Base-by-base conservation (phyloP, 495 filamentous ascomycete genomes). In the Trichoderma gamsii region DNA sequence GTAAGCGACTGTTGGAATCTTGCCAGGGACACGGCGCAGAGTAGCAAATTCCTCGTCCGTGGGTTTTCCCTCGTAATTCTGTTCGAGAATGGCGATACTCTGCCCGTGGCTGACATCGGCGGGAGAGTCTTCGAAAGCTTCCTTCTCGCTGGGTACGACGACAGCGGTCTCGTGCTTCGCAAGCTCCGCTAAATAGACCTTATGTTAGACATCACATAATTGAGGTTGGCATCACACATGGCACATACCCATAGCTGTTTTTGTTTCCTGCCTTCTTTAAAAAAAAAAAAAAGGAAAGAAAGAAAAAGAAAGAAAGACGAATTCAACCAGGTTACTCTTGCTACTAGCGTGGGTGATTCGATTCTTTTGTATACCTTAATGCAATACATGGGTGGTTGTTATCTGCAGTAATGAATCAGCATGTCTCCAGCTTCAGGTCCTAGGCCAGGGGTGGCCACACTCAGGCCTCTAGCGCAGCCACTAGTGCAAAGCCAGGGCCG, bases 21-120 rank as follows among this genome's bases (percentile, higher is more conserved):
- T 78, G 63, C 81, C 87, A 15, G 87, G 78, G 18, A 89, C 80
- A 70, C 84, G 83, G 64, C 87, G 85, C 12, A 89, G 76, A 8
- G 81, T 84, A 13, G 71, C 69, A 29, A 77, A 71, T 63, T 90
- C 86, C 65, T 87, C 83, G 27, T 83, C 80, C n/a, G 85, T 87
- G 2, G 87, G 87, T 66, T 79, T 78, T 38, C 80, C 79, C 65
- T 79, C 78, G 51, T 82, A 82, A 49, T 81, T 75, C 2, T 71
- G 43, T 15, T 46, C 18, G 43, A 46, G 43, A 46, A 46, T 46
- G 43, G 43, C 43, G 18, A 46, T 12, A 46, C 6, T 46, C 43
- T 46, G 43, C 43, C 43, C 43, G 43, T 46, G 12, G 43, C 5
- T 46, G 43, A 46, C 9, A 18, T 46, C 43, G 43, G 43, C 43